Conservation (phyloP, 495 filamentous ascomycete genomes). For the Aspergillus saccharolyticus region DNA sequence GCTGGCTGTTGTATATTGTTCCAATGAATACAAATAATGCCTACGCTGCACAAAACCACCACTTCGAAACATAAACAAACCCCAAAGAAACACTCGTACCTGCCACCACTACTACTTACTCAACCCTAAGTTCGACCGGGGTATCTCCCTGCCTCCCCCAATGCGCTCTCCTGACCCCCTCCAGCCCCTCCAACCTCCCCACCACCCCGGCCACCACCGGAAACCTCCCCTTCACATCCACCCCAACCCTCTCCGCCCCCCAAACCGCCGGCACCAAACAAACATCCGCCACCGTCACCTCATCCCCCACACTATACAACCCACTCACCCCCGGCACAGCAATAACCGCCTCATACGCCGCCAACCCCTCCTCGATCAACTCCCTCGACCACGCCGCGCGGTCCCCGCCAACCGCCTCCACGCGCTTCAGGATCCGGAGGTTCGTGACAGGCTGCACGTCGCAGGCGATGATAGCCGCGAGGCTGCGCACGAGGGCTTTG, state of each 20-base stretch:
- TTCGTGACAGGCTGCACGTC: conserved; percentile 51
- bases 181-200: conserved; percentile 30
- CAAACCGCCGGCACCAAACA: conserved; percentile 47
- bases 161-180: conserved; percentile 38
- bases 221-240: conserved; percentile 35
- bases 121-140: conserved; percentile 39
- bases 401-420: conserved; percentile 35
- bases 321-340: conserved; percentile 26
- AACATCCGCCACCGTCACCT: conserved; percentile 49
- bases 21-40: no score
- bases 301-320: conserved; percentile 46
- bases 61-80: not conserved
- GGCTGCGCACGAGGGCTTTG: conserved; percentile 38
- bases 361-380: conserved; percentile 40
- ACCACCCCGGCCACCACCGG: conserved; percentile 37
- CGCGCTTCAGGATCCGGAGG: conserved; percentile 38
- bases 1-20: no score
- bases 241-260: conserved; percentile 44
- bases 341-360: conserved; percentile 42
- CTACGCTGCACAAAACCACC: no score
- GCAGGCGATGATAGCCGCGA: conserved; percentile 42
- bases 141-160: conserved; percentile 46
- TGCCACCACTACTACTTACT: not conserved
- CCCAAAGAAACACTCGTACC: not conserved
- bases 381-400: conserved; percentile 33